These are phyloP conservation scores for Lasiodiplodia gonubiensis DNA, from an alignment of 2,329 filamentous ascomycete species.

Conservation along the genomic window DNA sequence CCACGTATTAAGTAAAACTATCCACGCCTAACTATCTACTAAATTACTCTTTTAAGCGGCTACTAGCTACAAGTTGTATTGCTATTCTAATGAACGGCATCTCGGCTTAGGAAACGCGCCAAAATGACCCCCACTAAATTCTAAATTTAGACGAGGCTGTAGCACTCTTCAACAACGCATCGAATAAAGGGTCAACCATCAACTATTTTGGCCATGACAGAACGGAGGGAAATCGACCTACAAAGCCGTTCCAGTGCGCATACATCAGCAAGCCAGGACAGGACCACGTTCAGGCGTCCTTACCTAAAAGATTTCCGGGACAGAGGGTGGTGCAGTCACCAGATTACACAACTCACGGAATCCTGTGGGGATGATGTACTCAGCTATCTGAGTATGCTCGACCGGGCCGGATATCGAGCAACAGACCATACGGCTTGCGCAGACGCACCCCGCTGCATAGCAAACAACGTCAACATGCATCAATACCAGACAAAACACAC, in stretches of 20 bases:
- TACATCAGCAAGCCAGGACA: neutral
- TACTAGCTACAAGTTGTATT: no score
- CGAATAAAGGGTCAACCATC: neutral
- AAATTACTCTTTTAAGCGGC: no score
- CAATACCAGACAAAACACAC: constrained; percentile 18
- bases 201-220: neutral
- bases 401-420: neutral
- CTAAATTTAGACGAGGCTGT: neutral
- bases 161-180: neutral
- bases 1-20: no score
- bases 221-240: neutral
- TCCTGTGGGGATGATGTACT: constrained; percentile 2
- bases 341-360: constrained; percentile 6
- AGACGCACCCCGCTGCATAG: constrained; percentile 17
- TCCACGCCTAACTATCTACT: no score
- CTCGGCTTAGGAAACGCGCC: no score
- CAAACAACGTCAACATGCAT: constrained; percentile 21
- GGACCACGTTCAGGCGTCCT: neutral
- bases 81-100: no score
- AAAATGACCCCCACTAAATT: no score
- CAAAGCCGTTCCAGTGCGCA: neutral
- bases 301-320: neutral
- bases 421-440: constrained; percentile 14
- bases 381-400: constrained; percentile 1
- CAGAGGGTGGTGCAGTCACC: constrained; percentile 26